phyloP scores from a whole-genome alignment of 176 grass and related monocot genomes.

The Oryza coarctata region DNA sequence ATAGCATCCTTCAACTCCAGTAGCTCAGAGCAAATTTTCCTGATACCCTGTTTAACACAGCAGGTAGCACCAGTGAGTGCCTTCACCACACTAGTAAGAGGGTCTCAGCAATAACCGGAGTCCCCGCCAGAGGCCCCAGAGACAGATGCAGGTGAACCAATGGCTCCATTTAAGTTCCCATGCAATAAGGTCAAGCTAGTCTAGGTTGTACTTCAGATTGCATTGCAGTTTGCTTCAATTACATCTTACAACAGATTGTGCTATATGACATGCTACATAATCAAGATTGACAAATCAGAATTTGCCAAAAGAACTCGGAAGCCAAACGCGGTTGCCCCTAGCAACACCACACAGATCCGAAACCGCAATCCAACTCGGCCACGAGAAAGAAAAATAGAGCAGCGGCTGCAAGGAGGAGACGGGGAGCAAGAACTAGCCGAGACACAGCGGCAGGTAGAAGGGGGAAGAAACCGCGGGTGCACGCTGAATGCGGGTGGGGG shows the following conservation, averaged over 20 bases:
- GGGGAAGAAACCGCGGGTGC: not conserved
- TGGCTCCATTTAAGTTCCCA: not conserved
- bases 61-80: not conserved
- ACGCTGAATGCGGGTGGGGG: not conserved
- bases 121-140: not conserved
- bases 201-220: conserved; percentile 18
- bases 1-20: conserved; percentile 97
- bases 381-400: not conserved
- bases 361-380: not conserved
- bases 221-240: not conserved
- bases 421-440: not conserved
- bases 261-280: not conserved
- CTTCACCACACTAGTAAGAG: not conserved
- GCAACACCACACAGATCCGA: conserved; percentile 37
- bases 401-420: not conserved
- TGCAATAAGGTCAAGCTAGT: not conserved
- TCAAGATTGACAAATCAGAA: conserved; percentile 22
- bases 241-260: not conserved
- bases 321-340: not conserved
- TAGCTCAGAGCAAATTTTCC: conserved; percentile 87
- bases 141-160: not conserved
- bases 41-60: conserved; percentile 64
- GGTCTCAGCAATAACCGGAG: conserved; percentile 7
- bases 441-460: not conserved
- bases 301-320: not conserved